Percentiles rank a stretch among this genome's conserved stretches.
Evolutionary conservation across 257 asterid species (phyloP).

Genomic region (Avicennia marina): DNA sequence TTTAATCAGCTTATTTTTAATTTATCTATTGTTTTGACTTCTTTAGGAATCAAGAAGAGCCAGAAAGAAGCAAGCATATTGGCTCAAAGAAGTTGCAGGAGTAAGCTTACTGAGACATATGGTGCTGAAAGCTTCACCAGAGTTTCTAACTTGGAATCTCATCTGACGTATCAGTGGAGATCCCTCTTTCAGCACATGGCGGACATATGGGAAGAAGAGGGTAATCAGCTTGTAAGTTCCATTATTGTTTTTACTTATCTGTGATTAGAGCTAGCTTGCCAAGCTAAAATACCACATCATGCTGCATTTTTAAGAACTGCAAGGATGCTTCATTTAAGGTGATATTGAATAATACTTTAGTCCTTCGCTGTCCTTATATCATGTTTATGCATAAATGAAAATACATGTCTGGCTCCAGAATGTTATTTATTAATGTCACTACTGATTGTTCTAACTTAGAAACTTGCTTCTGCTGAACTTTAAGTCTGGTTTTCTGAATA

Average conservation of each 20-base stretch:
- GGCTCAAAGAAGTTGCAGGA: constrained; percentile 58
- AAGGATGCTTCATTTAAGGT: too few species aligned
- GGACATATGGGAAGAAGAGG: constrained; percentile 47
- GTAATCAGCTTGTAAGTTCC: constrained; percentile 60
- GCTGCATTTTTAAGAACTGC: neutral
- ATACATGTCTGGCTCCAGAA: too few species aligned
- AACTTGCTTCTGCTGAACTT: too few species aligned
- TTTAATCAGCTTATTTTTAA: neutral
- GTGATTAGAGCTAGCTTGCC: too few species aligned
- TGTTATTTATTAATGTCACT: too few species aligned
- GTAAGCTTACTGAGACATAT: constrained; percentile 28
- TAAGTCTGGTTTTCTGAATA: too few species aligned
- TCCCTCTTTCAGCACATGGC: constrained; percentile 69
- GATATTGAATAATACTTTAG: too few species aligned
- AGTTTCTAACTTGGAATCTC: constrained; percentile 41
- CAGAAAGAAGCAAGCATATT: constrained; percentile 70
- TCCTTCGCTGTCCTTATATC: too few species aligned
- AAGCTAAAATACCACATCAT: neutral
- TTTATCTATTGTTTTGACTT: constrained; percentile 1
- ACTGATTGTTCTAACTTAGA: too few species aligned
- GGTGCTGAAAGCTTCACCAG: constrained; percentile 27
- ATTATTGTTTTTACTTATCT: neutral
- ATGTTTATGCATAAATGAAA: too few species aligned
- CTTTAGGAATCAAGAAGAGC: constrained; percentile 57
- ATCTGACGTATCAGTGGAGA: constrained; percentile 64